Base-by-base conservation (phyloP, 805 yeast genomes). In the Sugiyamaella qingdaonensis region DNA sequence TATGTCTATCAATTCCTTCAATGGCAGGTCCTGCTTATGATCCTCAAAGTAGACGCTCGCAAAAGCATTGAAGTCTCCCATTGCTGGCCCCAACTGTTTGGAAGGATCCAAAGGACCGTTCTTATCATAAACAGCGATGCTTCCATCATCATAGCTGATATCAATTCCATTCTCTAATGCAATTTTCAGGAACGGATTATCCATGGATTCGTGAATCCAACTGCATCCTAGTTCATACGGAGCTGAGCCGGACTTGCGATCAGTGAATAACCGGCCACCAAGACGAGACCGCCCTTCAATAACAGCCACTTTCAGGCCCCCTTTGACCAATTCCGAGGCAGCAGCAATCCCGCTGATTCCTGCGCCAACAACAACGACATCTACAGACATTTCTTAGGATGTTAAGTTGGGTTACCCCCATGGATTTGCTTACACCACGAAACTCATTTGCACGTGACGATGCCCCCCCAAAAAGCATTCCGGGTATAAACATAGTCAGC, bases 141-240 rank as follows among this genome's bases (percentile, higher is more conserved):
- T 70, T 61, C 95, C 95, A 87, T 83, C 87, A 58, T 80, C 84
- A 58, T 72, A 81, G 54, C 71, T 72, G 27, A 75, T 59, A 2
- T 59, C 60, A 11, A 59, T 57, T 1, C 66, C 66, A 44, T 58
- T 59, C 8, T 58, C 59, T 9, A 66, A 67, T 4, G 73, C 81
- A 51, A 78, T 79, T 44, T 78, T 75, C 60, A 88, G 82, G 18
- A 86, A 70, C 1, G 77, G 76, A 64, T 90, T 90, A 33, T 78
- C 74, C 39, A 88, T 68, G 0, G 90, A 80, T 59, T 88, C 96
- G 64, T 90, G 97, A 64, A 86, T 86, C 97, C 97, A 90, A 11
- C 87, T 77, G 0, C 91, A 94, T 0, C 96, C 96, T 14, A 88
- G 58, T 65, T 88, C 95, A 59, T 85, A 52, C 10, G 56, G 56